Conservation (phyloP, 176 grass and related monocot genomes). For the Oryza meridionalis region DNA sequence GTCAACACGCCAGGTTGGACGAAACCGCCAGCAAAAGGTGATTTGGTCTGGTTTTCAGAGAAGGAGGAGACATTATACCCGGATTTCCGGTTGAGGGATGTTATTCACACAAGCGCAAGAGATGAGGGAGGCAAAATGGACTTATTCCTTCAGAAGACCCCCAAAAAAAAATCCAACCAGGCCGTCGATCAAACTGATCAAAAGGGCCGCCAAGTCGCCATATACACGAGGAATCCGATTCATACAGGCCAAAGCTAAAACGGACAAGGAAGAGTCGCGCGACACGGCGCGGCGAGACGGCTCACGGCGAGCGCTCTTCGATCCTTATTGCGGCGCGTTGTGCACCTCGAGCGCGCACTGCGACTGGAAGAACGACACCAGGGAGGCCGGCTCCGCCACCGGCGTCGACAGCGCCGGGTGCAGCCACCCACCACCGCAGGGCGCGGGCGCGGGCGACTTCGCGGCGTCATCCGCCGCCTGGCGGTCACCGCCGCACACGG, state of each 20-base stretch:
- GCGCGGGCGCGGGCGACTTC: background rate
- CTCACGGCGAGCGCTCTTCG: background rate
- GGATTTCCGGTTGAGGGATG: too few species aligned
- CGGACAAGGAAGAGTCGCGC: background rate
- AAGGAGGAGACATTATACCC: too few species aligned
- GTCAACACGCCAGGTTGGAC: too few species aligned
- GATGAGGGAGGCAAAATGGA: too few species aligned
- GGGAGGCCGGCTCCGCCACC: constrained; percentile 54
- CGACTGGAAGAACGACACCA: constrained; percentile 50
- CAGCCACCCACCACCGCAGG: constrained; percentile 34
- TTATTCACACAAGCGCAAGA: too few species aligned
- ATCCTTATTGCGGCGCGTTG: constrained; percentile 44
- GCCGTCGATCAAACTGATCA: background rate
- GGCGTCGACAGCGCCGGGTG: constrained; percentile 55
- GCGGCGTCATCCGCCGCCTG: background rate
- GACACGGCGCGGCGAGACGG: background rate
- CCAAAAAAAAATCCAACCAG: background rate
- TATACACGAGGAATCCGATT: background rate
- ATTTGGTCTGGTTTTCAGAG: too few species aligned
- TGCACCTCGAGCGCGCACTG: constrained; percentile 51
- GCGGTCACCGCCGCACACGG: background rate
- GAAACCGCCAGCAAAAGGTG: too few species aligned
- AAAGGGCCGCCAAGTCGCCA: background rate
- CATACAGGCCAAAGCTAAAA: background rate
- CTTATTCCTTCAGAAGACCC: too few species aligned